A percentile compares a stretch with the other conserved stretches of the same genome.
Conservation (phyloP, 73 alveolate genomes). For the Paramecium primaurelia region DNA sequence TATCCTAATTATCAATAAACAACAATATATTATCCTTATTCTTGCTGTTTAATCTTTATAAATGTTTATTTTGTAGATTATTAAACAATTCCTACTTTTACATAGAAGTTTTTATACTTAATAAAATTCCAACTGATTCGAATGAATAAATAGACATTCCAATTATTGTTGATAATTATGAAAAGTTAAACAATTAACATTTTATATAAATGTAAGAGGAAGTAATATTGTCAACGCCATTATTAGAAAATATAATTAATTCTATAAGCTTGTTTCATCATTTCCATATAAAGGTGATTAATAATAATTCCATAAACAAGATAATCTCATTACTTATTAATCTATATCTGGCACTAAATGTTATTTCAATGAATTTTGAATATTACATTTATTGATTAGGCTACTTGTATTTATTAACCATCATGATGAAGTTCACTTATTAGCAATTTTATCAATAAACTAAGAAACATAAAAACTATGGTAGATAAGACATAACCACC, state of each 20-base stretch:
- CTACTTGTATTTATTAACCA: conserved; percentile 16
- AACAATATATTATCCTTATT: background rate
- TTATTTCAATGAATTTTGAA: conserved; percentile 2
- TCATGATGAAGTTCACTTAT: background rate
- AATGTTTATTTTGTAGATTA: background rate
- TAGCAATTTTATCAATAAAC: conserved; percentile 15
- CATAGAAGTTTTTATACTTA: conserved; percentile 43
- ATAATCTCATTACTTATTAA: conserved; percentile 43
- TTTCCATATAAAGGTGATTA: background rate
- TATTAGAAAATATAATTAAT: background rate
- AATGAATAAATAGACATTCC: conserved; percentile 56
- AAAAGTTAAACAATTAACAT: background rate
- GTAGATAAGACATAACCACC: conserved; percentile 51
- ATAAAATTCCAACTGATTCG: conserved; percentile 48
- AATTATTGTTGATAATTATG: conserved; percentile 36
- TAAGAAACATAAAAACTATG: background rate
- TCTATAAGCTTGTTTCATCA: background rate
- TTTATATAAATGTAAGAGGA: conserved; percentile 46
- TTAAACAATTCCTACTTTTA: conserved; percentile 18
- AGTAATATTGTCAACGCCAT: conserved; percentile 19
- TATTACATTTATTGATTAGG: conserved; percentile 7
- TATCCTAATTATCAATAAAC: background rate
- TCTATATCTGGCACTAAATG: conserved; percentile 12
- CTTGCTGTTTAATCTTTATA: background rate
- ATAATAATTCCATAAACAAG: conserved; percentile 54